Conservation (phyloP, 176 grass and related monocot genomes). For the Tillandsia fasciculata region DNA sequence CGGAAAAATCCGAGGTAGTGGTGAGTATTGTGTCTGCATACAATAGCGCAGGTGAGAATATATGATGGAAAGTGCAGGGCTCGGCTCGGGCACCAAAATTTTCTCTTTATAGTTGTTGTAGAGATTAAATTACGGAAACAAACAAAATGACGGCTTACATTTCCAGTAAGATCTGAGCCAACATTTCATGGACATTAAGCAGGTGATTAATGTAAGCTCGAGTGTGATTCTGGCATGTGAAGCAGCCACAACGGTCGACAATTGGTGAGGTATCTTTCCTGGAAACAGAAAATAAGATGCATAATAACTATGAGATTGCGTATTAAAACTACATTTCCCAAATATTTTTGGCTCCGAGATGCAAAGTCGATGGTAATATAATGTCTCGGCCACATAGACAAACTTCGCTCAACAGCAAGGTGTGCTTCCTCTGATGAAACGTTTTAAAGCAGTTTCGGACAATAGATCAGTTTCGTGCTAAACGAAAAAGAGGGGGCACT, state of each 20-base stretch:
- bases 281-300: constrained; percentile 14
- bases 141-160: constrained; percentile 41
- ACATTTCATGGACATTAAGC: constrained; percentile 88
- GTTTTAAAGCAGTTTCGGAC: background rate
- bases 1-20: constrained; percentile 81
- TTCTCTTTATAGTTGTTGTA: too few species aligned
- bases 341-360: background rate
- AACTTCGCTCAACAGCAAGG: background rate
- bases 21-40: constrained; percentile 82
- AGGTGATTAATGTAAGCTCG: constrained; percentile 89
- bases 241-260: constrained; percentile 61
- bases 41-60: background rate
- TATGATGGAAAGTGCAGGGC: too few species aligned
- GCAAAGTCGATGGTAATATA: background rate
- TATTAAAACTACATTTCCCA: background rate
- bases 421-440: background rate
- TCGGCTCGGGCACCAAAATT: too few species aligned
- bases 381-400: background rate
- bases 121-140: too few species aligned
- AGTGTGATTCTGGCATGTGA: constrained; percentile 92
- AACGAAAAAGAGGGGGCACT: background rate
- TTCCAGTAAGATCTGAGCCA: constrained; percentile 93
- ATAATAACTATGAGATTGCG: background rate
- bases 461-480: background rate
- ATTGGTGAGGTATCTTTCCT: constrained; percentile 72